Base-by-base conservation (phyloP, 169 alveolate genomes). In the Eimeria necatrix region DNA sequence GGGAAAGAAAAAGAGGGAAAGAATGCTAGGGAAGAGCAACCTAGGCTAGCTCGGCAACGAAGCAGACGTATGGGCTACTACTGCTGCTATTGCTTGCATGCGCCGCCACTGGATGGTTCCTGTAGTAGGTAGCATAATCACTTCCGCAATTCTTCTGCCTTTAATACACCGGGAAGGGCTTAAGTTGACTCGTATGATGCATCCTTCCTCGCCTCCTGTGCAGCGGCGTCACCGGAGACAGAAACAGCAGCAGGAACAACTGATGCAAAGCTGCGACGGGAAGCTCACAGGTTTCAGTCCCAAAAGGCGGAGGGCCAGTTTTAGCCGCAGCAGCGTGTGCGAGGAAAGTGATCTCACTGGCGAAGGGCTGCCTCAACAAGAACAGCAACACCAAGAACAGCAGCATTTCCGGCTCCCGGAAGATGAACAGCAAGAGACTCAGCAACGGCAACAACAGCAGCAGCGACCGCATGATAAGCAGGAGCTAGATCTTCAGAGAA, bases 381-480 rank as follows among this genome's bases (percentile, higher is more conserved):
- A 32, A 0, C 41, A 32, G 41, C 41, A 32, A 32, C 41, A 32
- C 41, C 41, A 32, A 32, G 41, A 32, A 32, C 41, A 32, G 2
- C 41, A 32, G 2, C 41, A 32, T 32, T 32, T 32, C 41, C 41
- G 41, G 41, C 2, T 2, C 41, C 41, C 41, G 2, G 41, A 32
- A 32, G 41, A 71, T 22, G 53, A 26, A 2, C 81, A 71, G 81
- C 86, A 76, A 20, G 49, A 76, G 64, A 61, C 20, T 59, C 46
- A 71, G 53, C 81, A 71, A 22, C 81, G 26, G 53, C 81, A 71
- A 14, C 86, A 74, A 51, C 68, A 76, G 86, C 49, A 76, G 64
- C 49, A 48, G 20, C 86, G 46, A 61, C 86, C 22, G 86, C 49
- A 8, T 4, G 86, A 76, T 18, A 9, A 46, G 4, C 64, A 48